Conservation (phyloP, 2,329 filamentous ascomycete genomes). For the Tolypocladium album region DNA sequence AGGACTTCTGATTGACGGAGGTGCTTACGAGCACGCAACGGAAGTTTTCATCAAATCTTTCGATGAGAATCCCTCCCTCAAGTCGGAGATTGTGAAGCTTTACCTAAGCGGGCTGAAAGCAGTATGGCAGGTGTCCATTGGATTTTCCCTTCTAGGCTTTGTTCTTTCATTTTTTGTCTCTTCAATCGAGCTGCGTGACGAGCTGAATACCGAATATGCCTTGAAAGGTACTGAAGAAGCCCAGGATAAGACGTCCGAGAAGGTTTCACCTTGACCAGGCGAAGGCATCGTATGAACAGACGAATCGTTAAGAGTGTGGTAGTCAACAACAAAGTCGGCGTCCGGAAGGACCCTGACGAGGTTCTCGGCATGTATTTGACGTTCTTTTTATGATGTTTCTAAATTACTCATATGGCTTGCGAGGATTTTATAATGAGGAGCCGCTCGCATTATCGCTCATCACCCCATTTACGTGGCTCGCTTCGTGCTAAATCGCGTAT, state of each 20-base stretch:
- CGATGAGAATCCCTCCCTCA: not conserved
- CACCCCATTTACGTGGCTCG: too few species aligned
- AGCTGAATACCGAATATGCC: slow-evolving; percentile 18
- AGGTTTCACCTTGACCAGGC: not conserved
- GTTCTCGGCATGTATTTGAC: too few species aligned
- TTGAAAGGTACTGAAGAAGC: not conserved
- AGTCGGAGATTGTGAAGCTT: slow-evolving; percentile 9
- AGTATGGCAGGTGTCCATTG: slow-evolving; percentile 17
- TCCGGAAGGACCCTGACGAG: too few species aligned
- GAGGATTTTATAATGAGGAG: too few species aligned
- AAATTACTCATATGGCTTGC: too few species aligned
- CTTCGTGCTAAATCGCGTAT: too few species aligned
- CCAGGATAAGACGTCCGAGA: not conserved
- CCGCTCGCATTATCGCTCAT: too few species aligned
- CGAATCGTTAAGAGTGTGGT: too few species aligned
- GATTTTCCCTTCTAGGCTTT: slow-evolving; percentile 13
- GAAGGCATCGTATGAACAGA: not conserved
- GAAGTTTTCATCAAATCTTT: slow-evolving; percentile 9
- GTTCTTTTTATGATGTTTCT: too few species aligned
- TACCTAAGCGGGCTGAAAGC: slow-evolving; percentile 7
- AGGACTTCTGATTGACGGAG: slow-evolving; percentile 7
- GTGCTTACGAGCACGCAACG: slow-evolving; percentile 15
- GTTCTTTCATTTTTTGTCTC: slow-evolving; percentile 9
- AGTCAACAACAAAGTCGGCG: too few species aligned
- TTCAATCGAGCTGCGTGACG: slow-evolving; percentile 11